A percentile compares a stretch with the other conserved stretches of the same genome.
Conservation (phyloP, 2,329 filamentous ascomycete species). For the Alternaria sp. region DNA sequence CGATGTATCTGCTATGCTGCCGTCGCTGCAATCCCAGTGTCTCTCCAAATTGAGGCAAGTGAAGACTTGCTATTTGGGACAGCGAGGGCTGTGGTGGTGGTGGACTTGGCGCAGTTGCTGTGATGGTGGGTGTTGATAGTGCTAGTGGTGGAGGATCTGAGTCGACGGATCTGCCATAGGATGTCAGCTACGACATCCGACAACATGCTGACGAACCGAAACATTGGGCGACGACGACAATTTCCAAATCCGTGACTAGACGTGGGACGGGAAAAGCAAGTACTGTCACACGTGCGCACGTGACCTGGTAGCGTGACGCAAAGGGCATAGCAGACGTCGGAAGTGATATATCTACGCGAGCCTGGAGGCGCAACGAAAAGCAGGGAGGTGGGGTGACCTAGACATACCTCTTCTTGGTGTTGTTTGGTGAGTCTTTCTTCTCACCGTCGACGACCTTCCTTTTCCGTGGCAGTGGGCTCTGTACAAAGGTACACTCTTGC, state of each 20-base stretch:
- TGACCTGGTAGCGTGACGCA: slow-evolving; percentile 23
- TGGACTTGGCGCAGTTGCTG: slow-evolving; percentile 51
- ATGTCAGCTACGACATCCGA: slow-evolving; percentile 34
- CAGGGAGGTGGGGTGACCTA: slow-evolving; percentile 34
- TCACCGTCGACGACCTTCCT: slow-evolving; percentile 76
- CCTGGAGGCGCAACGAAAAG: slow-evolving; percentile 14
- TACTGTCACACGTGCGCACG: slow-evolving; percentile 32
- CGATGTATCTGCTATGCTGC: slow-evolving; percentile 84
- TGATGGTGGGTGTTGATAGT: slow-evolving; percentile 52
- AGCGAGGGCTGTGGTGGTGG: slow-evolving; percentile 43
- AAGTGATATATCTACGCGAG: slow-evolving; percentile 15
- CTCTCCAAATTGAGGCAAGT: slow-evolving; percentile 55
- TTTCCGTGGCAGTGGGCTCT: slow-evolving; percentile 80
- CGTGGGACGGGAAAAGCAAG: not conserved
- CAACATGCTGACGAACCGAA: slow-evolving; percentile 5
- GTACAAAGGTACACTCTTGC: slow-evolving; percentile 80
- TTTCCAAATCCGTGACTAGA: not conserved
- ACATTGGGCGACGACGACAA: not conserved
- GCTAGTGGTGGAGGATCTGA: slow-evolving; percentile 52
- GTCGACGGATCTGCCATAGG: slow-evolving; percentile 48
- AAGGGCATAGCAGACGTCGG: slow-evolving; percentile 13
- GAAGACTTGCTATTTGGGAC: slow-evolving; percentile 40
- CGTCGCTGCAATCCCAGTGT: slow-evolving; percentile 77
- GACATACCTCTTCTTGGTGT: slow-evolving; percentile 73
- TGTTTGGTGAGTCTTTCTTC: slow-evolving; percentile 66